phyloP scores from a whole-genome alignment of 208 protist genomes.

The Acanthamoeba lenticulata region DNA sequence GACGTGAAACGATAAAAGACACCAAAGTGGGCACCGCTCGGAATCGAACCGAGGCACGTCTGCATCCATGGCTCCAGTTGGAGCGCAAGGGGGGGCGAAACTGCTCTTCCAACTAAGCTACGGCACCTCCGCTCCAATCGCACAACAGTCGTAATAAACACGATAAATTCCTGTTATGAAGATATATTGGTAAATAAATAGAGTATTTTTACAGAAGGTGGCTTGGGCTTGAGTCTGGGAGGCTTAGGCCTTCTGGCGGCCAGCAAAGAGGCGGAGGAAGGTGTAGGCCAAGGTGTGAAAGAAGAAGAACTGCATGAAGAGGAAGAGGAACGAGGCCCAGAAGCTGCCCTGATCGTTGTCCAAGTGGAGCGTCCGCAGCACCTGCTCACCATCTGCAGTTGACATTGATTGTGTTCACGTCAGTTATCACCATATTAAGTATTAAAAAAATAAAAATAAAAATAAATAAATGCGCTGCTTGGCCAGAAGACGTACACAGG shows the following conservation, averaged over 20 bases:
- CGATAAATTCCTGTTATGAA: no score
- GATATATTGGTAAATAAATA: no score
- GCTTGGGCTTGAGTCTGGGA: no score
- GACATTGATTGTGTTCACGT: background rate
- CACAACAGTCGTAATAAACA: no score
- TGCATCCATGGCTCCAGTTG: background rate
- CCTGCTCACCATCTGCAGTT: background rate
- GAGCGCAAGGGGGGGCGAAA: background rate
- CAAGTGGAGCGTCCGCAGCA: background rate
- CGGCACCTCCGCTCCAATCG: no score
- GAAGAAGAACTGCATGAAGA: background rate
- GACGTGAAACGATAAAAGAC: no score
- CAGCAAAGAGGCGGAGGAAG: background rate
- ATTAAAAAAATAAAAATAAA: no score
- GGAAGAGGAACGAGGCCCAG: conserved; percentile 37
- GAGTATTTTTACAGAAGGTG: no score
- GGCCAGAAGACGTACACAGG: background rate
- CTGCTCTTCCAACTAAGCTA: background rate
- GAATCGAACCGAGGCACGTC: background rate
- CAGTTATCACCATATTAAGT: no score
- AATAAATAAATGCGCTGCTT: background rate
- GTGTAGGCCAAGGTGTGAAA: background rate
- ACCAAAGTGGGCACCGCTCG: no score
- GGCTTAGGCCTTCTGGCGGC: no score
- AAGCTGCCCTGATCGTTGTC: conserved; percentile 19